Conservation (phyloP, 148 eudicot species). For the Polygonum maritimum region DNA sequence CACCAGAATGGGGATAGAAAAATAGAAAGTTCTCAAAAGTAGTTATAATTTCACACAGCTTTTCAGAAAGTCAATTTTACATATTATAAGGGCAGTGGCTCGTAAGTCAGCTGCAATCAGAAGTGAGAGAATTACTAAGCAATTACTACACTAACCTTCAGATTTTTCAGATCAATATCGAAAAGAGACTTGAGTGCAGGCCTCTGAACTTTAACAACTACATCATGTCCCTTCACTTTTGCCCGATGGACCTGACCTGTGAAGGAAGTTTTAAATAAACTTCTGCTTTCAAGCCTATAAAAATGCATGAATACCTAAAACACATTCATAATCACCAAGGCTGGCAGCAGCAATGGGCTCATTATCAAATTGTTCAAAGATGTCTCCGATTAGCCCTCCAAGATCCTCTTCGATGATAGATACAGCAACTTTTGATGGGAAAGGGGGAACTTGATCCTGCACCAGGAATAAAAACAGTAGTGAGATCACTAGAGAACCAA, state of each 20-base stretch:
- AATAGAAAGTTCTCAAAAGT: neutral
- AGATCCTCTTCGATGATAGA: constrained; percentile 85
- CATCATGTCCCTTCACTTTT: constrained; percentile 71
- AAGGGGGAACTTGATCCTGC: constrained; percentile 99
- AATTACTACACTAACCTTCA: constrained; percentile 52
- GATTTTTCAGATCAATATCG: constrained; percentile 93
- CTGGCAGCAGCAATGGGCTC: constrained; percentile 98
- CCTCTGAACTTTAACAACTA: constrained; percentile 93
- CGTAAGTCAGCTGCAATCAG: neutral
- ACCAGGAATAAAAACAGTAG: constrained; percentile 1
- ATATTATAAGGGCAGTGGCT: neutral
- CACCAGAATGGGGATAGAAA: neutral
- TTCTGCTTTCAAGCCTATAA: neutral
- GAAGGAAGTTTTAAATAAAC: constrained; percentile 13
- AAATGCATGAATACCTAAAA: neutral
- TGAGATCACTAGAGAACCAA: neutral
- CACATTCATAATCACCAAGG: constrained; percentile 50
- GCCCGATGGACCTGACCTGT: constrained; percentile 99
- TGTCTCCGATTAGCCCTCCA: constrained; percentile 52
- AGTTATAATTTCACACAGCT: neutral
- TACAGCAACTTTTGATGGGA: constrained; percentile 82
- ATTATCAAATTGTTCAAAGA: constrained; percentile 74
- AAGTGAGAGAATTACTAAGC: neutral
- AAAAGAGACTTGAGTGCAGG: constrained; percentile 94
- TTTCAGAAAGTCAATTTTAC: neutral